Conservation (phyloP, 106 monocot species). For the Iris macrosiphon region DNA sequence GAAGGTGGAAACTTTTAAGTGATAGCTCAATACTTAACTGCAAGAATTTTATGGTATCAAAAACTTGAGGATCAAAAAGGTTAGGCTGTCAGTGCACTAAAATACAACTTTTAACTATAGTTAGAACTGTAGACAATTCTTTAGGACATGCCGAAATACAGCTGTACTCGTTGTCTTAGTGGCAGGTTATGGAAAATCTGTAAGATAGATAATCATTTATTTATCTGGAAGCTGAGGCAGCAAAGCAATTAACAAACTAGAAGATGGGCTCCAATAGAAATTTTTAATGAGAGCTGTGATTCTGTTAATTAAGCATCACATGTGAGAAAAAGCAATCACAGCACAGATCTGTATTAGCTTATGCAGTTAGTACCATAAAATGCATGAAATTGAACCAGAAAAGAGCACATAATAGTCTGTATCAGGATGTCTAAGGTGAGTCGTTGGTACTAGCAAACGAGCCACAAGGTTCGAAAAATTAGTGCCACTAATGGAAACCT, state of each 20-base stretch:
- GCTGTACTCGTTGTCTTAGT: background rate
- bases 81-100: no score
- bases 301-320: background rate
- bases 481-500: no score
- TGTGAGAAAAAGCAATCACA: background rate
- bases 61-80: no score
- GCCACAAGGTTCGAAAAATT: no score
- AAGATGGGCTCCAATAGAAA: background rate
- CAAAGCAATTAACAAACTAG: background rate
- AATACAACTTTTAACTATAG: no score
- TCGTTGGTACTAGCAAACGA: no score
- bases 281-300: background rate
- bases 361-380: background rate
- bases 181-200: background rate
- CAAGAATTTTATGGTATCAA: no score
- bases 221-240: background rate
- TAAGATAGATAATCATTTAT: background rate
- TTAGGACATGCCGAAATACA: no score
- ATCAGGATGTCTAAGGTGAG: no score
- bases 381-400: background rate
- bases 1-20: no score
- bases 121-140: no score
- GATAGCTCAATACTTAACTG: no score
- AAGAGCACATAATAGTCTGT: constrained; percentile 3
- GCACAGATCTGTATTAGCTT: background rate